Evolutionary conservation across 768 basidiomycete genomes (phyloP).

Genomic region (Leccinum disarticulatum): DNA sequence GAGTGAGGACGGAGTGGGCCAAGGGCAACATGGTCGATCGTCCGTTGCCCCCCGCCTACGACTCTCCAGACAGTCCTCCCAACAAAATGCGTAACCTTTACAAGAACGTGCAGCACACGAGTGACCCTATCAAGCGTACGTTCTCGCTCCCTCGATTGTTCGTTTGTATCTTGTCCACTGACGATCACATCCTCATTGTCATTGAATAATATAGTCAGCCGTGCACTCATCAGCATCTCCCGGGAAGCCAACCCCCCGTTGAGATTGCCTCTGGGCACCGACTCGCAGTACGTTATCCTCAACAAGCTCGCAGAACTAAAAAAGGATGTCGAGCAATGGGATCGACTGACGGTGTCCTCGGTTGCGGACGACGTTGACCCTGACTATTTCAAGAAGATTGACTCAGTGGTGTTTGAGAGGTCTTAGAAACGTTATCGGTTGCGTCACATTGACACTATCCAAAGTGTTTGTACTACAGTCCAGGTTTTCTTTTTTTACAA

Average conservation of each 20-base stretch:
- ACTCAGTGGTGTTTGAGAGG: background rate
- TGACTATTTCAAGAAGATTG: slow-evolving; percentile 10
- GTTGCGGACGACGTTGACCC: slow-evolving; percentile 26
- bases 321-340: slow-evolving; percentile 16
- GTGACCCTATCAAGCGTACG: slow-evolving; percentile 17
- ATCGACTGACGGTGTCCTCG: slow-evolving; percentile 13
- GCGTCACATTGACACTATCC: background rate
- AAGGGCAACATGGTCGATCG: slow-evolving; percentile 20
- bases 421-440: background rate
- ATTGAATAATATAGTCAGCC: slow-evolving; percentile 20
- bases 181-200: background rate
- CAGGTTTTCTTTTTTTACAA: background rate
- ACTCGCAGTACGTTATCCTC: slow-evolving; percentile 17
- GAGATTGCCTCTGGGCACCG: slow-evolving; percentile 21
- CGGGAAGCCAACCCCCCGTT: slow-evolving; percentile 19
- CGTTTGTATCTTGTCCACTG: background rate
- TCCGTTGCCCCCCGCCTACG: slow-evolving; percentile 17
- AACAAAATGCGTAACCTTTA: slow-evolving; percentile 11
- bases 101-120: background rate
- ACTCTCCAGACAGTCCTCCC: slow-evolving; percentile 14
- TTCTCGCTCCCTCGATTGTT: background rate
- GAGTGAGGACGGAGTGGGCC: slow-evolving; percentile 21
- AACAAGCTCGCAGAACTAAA: slow-evolving; percentile 19
- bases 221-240: slow-evolving; percentile 18
- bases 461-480: background rate